phyloP scores from a whole-genome alignment of 805 yeast species.

The Ogataea thermomethanolica region DNA sequence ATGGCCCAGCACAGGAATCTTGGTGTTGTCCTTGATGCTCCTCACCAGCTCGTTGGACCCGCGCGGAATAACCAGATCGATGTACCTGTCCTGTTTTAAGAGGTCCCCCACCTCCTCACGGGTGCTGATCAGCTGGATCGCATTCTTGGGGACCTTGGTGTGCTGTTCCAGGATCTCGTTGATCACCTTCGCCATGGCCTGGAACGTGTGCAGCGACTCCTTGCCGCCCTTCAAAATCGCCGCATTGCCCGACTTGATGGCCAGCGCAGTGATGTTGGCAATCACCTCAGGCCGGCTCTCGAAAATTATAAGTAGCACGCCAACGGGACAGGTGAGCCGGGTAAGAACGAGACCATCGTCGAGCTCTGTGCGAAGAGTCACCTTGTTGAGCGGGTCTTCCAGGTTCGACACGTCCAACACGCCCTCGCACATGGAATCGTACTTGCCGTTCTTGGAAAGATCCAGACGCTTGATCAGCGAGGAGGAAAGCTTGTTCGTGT shows the following conservation, averaged over 20 bases:
- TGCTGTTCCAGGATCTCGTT: constrained; percentile 48
- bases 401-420: constrained; percentile 84
- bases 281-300: constrained; percentile 98
- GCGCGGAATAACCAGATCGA: constrained; percentile 94
- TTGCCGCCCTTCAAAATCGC: constrained; percentile 98
- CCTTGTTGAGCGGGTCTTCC: constrained; percentile 90
- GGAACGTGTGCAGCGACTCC: constrained; percentile 82
- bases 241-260: constrained; percentile 94
- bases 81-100: constrained; percentile 78
- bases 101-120: constrained; percentile 88
- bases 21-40: constrained; percentile 79
- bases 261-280: constrained; percentile 94
- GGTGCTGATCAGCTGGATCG: constrained; percentile 83
- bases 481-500: constrained; percentile 53
- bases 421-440: constrained; percentile 92
- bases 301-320: constrained; percentile 86
- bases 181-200: constrained; percentile 72
- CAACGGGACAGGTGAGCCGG: constrained; percentile 90
- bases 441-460: constrained; percentile 76
- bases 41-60: constrained; percentile 94
- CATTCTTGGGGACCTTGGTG: constrained; percentile 73
- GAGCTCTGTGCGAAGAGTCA: constrained; percentile 75
- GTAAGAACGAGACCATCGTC: constrained; percentile 87
- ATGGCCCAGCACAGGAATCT: constrained; percentile 96
- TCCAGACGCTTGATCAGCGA: constrained; percentile 84